A percentile compares a stretch with the other conserved stretches of the same genome.
phyloP scores from a whole-genome alignment of 2,329 filamentous ascomycete species.

The Neonectria ditissima region DNA sequence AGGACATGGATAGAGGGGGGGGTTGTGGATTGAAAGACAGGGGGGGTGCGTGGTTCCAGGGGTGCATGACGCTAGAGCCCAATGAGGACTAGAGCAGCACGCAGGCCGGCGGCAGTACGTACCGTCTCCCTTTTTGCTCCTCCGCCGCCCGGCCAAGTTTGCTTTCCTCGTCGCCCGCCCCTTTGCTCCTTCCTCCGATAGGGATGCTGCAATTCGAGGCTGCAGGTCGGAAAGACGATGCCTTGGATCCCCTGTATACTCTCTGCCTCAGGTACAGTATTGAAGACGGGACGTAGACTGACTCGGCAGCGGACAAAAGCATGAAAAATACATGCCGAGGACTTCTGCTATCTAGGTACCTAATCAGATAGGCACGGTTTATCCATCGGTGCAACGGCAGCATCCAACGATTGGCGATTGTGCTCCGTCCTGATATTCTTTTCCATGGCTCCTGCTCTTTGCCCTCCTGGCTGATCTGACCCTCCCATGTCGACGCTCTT shows the following conservation, averaged over 20 bases:
- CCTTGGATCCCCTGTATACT: constrained; percentile 17
- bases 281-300: background rate
- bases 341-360: background rate
- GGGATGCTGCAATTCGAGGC: background rate
- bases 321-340: background rate
- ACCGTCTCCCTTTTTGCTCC: constrained; percentile 7
- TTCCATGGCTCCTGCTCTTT: background rate
- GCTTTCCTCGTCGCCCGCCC: background rate
- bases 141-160: background rate
- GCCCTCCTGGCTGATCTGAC: constrained; percentile 5
- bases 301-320: background rate
- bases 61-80: constrained; percentile 18
- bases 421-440: background rate
- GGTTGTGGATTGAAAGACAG: constrained; percentile 30
- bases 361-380: background rate
- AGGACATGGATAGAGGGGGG: constrained; percentile 32
- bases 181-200: constrained; percentile 1
- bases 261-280: constrained; percentile 24
- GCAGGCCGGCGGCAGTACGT: constrained; percentile 5
- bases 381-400: background rate
- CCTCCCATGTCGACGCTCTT: constrained; percentile 3
- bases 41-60: constrained; percentile 29
- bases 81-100: constrained; percentile 15
- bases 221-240: constrained; percentile 3
- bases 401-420: constrained; percentile 2